Percentiles rank a stretch among this genome's conserved stretches.
Evolutionary conservation across 2,329 filamentous ascomycete species (phyloP).

Genomic region (Mycosphaerella arachidis): DNA sequence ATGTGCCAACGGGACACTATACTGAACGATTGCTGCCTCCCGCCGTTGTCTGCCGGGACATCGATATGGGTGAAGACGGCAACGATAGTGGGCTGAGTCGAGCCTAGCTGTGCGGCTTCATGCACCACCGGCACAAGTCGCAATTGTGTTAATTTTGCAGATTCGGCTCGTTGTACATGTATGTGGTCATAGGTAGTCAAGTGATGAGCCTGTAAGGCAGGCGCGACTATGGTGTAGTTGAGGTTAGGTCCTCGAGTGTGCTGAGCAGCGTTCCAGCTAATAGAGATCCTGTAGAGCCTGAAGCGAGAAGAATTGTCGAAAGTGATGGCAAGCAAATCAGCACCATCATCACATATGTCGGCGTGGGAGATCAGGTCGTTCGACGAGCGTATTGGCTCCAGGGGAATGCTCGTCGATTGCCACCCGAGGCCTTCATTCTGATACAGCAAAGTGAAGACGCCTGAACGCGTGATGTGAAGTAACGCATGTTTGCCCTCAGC

Average conservation of each 20-base stretch:
- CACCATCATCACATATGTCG: constrained; percentile 55
- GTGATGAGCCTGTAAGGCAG: constrained; percentile 27
- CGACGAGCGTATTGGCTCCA: constrained; percentile 32
- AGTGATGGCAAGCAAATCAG: constrained; percentile 59
- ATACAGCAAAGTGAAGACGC: constrained; percentile 70
- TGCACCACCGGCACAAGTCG: constrained; percentile 47
- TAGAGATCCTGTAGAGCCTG: constrained; percentile 66
- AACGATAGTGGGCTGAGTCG: constrained; percentile 52
- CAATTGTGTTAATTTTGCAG: constrained; percentile 25
- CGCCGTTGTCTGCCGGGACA: constrained; percentile 38
- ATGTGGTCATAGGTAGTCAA: constrained; percentile 25
- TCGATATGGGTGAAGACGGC: constrained; percentile 62
- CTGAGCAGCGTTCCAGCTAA: constrained; percentile 63
- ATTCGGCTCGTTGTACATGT: constrained; percentile 25
- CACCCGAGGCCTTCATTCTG: constrained; percentile 68
- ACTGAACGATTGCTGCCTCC: constrained; percentile 64
- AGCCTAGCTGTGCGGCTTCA: constrained; percentile 50
- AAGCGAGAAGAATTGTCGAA: constrained; percentile 68
- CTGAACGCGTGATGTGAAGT: constrained; percentile 70
- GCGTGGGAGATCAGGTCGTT: constrained; percentile 76
- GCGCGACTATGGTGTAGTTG: constrained; percentile 26
- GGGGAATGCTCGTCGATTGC: constrained; percentile 64
- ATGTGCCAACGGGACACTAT: constrained; percentile 81
- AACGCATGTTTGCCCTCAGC: constrained; percentile 67
- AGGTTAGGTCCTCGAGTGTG: constrained; percentile 30